Conservation (phyloP, 208 protist genomes). For the Leishmania aethiopica region DNA sequence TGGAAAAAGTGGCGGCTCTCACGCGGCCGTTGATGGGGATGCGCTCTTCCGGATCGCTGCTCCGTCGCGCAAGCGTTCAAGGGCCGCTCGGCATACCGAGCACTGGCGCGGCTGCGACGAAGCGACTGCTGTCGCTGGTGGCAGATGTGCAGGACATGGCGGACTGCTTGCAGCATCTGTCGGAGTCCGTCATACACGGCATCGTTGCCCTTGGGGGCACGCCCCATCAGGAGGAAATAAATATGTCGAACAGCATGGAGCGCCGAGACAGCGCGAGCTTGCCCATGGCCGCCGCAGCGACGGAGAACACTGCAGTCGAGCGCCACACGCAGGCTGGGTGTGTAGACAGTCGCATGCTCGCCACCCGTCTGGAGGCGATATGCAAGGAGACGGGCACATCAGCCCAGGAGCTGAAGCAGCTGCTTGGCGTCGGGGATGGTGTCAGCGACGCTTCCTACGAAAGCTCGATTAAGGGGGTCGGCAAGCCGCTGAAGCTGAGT, state of each 20-base stretch:
- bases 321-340: neutral
- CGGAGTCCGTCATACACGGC: constrained; percentile 33
- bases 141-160: constrained; percentile 28
- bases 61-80: neutral
- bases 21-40: constrained; percentile 16
- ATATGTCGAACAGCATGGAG: neutral
- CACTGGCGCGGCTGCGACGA: neutral
- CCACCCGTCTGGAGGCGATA: constrained; percentile 29
- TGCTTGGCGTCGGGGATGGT: constrained; percentile 24
- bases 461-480: neutral
- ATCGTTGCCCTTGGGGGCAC: constrained; percentile 26
- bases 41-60: neutral
- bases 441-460: neutral
- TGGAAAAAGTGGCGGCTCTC: constrained; percentile 7
- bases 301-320: neutral
- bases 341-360: constrained; percentile 10
- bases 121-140: constrained; percentile 16
- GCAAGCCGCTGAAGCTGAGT: constrained; percentile 22
- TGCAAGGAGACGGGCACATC: constrained; percentile 43
- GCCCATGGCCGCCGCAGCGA: constrained; percentile 6
- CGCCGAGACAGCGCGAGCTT: constrained; percentile 1
- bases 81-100: neutral
- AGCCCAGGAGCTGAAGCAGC: constrained; percentile 39
- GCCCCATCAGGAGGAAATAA: neutral
- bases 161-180: constrained; percentile 27